Conservation (phyloP, 371 early-diverging fungal genomes). For the Racocetra persica region DNA sequence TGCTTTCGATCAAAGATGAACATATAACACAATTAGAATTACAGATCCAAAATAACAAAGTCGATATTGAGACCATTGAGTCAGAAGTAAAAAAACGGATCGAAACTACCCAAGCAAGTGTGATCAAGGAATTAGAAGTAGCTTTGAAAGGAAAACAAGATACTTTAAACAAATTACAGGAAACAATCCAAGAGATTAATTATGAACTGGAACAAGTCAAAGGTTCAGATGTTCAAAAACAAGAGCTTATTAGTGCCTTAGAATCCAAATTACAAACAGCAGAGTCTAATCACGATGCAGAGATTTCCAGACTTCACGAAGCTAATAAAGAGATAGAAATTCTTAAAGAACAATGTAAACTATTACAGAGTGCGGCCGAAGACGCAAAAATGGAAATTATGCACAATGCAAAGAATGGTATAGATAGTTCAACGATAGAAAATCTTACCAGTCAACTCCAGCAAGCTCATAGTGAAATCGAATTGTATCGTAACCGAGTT, state of each 20-base stretch:
- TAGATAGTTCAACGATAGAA: neutral
- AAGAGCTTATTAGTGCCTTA: neutral
- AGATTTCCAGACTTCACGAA: constrained; percentile 1
- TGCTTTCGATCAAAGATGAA: constrained; percentile 1
- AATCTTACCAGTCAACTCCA: constrained; percentile 13
- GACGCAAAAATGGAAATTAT: constrained; percentile 6
- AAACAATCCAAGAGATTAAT: neutral
- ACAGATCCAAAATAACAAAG: constrained; percentile 2
- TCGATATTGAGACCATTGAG: constrained; percentile 23
- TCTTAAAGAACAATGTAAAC: constrained; percentile 28
- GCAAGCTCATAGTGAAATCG: constrained; percentile 23
- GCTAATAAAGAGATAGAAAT: constrained; percentile 16
- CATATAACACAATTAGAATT: constrained; percentile 17
- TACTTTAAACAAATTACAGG: neutral
- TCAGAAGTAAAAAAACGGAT: neutral
- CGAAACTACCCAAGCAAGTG: neutral
- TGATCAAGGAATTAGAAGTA: neutral
- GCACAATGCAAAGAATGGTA: neutral
- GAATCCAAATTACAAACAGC: constrained; percentile 10
- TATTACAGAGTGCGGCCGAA: constrained; percentile 4
- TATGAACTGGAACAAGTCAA: constrained; percentile 4
- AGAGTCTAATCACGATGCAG: neutral
- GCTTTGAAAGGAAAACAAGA: neutral
- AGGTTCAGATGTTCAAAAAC: neutral
- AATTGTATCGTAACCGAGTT: neutral